Conservation (phyloP, 169 alveolate species). For the Plasmodium ovale region DNA sequence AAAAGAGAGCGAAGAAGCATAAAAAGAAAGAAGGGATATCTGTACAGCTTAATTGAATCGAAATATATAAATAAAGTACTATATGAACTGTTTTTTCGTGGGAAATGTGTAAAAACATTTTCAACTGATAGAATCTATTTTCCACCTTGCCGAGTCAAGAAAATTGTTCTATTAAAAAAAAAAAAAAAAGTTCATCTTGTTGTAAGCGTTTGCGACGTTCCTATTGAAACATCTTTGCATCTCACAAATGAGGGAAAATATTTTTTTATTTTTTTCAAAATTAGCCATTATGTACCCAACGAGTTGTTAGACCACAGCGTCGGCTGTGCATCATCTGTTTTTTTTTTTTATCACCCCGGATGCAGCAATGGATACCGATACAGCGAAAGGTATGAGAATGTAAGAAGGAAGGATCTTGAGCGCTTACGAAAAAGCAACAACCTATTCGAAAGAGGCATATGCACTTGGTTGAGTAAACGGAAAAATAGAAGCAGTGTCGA, state of each 20-base stretch:
- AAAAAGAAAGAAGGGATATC: slow-evolving; percentile 30
- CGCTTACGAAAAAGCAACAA: too few relatives aligned
- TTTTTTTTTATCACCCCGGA: slow-evolving; percentile 19
- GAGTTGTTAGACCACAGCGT: not conserved
- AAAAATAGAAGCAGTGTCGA: not conserved
- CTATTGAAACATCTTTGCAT: not conserved
- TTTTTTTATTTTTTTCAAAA: slow-evolving; percentile 54
- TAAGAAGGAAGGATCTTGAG: too few relatives aligned
- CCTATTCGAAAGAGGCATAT: too few relatives aligned
- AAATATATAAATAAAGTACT: slow-evolving; percentile 39
- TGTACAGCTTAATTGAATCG: slow-evolving; percentile 42
- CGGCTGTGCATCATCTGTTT: not conserved
- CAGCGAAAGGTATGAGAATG: too few relatives aligned
- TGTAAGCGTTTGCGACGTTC: not conserved
- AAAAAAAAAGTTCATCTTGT: not conserved
- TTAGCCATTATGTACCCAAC: slow-evolving; percentile 44
- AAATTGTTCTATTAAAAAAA: slow-evolving; percentile 19
- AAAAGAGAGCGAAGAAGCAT: slow-evolving; percentile 1
- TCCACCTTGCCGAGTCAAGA: slow-evolving; percentile 7
- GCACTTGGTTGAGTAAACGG: too few relatives aligned
- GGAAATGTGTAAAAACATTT: slow-evolving; percentile 20
- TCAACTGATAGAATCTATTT: not conserved
- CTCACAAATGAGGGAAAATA: slow-evolving; percentile 3
- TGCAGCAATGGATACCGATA: too few relatives aligned
- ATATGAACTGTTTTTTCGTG: not conserved